Base-by-base conservation (phyloP, 2,329 filamentous ascomycete species). In the Orbilia blumenaviensis region DNA sequence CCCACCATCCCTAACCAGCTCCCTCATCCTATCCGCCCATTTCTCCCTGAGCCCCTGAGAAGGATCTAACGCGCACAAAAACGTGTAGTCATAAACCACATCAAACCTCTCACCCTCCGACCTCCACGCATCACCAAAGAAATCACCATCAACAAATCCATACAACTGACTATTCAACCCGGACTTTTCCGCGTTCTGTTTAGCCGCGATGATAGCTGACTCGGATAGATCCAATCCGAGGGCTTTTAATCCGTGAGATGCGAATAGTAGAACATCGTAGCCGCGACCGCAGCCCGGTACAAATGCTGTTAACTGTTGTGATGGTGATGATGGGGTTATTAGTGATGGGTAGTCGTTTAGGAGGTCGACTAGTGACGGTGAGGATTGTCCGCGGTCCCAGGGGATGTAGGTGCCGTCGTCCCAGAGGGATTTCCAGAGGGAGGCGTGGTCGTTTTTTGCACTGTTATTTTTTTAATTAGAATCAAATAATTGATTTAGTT, bases 231-330 rank as follows among this genome's bases (percentile, higher is more conserved):
- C 93, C 1, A 96, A 83, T 0, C 92, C 93, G 80, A 88, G 89
- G 0, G 89, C 89, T 82, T 96, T 90, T 81, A 92, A 95, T 0
- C 93, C 93, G 80, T 90, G 88, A 8, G 88, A 88, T 58, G 89
- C 88, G 48, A 96, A 86, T 38, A 96, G 85, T 8, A 92, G 85
- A 1, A 93, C 91, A 83, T 96, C 93, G 81, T 95, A 91, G 3
- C 93, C 93, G 52, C 88, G 87, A 0, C 93, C 93, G 82, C 93
- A 96, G 3, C 92, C 93, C 0, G 79, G 93, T 0, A 96, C 90
- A 7, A 96, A 84, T 0, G 90, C 92, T 68, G 84, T 85, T 66
- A 83, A 79, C 52, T 52, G 14, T 36, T 79, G 81, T 36, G 79
- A 78, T 54, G 79, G 58, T 41, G 81, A 79, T 42, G 77, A 73